A percentile compares a stretch with the other conserved stretches of the same genome.
Evolutionary conservation across 1,284 basidiomycete genomes (phyloP).

Genomic region (Boletus smithii): DNA sequence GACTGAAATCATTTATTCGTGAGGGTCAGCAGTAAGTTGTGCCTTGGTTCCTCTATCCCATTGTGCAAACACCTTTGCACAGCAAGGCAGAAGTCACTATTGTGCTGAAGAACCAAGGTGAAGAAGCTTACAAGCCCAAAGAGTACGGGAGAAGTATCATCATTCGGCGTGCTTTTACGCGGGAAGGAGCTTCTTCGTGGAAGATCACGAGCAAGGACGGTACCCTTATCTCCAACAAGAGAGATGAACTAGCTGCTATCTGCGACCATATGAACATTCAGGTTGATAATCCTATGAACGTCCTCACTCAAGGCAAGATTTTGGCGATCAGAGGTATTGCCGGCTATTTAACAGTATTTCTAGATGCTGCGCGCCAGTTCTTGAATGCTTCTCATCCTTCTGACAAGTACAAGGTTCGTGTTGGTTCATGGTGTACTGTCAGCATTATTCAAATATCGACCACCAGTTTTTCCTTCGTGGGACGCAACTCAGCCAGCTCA

Average conservation of each 20-base stretch:
- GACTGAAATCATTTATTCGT: slow-evolving; percentile 86
- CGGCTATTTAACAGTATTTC: neutral
- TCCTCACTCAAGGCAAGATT: slow-evolving; percentile 79
- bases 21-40: slow-evolving; percentile 72
- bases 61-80: neutral
- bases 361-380: slow-evolving; percentile 66
- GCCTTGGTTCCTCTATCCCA: neutral
- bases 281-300: slow-evolving; percentile 95
- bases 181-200: slow-evolving; percentile 74
- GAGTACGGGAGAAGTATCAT: slow-evolving; percentile 83
- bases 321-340: neutral
- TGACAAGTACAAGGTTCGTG: slow-evolving; percentile 86
- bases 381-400: slow-evolving; percentile 76
- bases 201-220: slow-evolving; percentile 79
- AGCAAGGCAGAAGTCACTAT: slow-evolving; percentile 70
- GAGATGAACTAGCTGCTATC: slow-evolving; percentile 83
- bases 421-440: neutral
- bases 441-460: neutral
- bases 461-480: slow-evolving; percentile 89
- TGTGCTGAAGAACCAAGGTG: slow-evolving; percentile 82
- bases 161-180: slow-evolving; percentile 80
- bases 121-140: slow-evolving; percentile 82
- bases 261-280: slow-evolving; percentile 95
- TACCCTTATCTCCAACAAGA: slow-evolving; percentile 72
- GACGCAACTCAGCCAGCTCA: slow-evolving; percentile 87